Base-by-base conservation (phyloP, 169 alveolate species). In the Eimeria falciformis region DNA sequence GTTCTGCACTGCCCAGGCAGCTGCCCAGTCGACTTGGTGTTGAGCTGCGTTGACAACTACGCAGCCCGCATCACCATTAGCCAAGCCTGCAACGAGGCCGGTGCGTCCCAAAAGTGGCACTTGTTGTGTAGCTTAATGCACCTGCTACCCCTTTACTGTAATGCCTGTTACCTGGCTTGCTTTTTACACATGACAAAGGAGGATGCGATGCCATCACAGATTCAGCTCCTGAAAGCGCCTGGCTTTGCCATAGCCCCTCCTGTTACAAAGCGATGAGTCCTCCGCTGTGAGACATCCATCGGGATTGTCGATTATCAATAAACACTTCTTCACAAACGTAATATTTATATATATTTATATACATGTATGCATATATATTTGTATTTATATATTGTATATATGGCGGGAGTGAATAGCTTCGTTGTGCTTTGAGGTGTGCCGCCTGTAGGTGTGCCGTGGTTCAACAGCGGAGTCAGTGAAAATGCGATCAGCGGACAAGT, bases 1-100 rank as follows among this genome's bases (percentile, higher is more conserved):
- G 55, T 55, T 2, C 77, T 81, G 2, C 33, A 53, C 4, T 81
- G 89, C 75, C 55, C 55, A n/a, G 87, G 92, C 55, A 29, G 56
- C 56, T 25, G 53, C 17, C 79, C 87, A 79, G 97, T 98, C 7
- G 98, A 97, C 92, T 95, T 98, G 46, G 97, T 98, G 25, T 94
- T 98, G 82, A 96, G 98, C 47, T 98, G 99, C 94, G 99, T 98
- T 2, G 99, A 98, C 94, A 98, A 98, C 91, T 98, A 98, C 94
- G 98, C 99, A 21, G 99, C 99, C 25, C 95, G 99, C 90, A 98
- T 97, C 96, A 97, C 99, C 33, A 98, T 98, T 25, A 98, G 98
- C 95, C 96, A 96, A 83, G 98, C 98, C 45, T 98, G 99, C 90
- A 97, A 97, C 94, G 98, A 97, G 91, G 95, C 98, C 18, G 97